Evolutionary conservation across 352 stramenopile genomes (phyloP), one percentile per base, ranked within the genome.

Genomic region (Phytophthora citrophthora): DNA sequence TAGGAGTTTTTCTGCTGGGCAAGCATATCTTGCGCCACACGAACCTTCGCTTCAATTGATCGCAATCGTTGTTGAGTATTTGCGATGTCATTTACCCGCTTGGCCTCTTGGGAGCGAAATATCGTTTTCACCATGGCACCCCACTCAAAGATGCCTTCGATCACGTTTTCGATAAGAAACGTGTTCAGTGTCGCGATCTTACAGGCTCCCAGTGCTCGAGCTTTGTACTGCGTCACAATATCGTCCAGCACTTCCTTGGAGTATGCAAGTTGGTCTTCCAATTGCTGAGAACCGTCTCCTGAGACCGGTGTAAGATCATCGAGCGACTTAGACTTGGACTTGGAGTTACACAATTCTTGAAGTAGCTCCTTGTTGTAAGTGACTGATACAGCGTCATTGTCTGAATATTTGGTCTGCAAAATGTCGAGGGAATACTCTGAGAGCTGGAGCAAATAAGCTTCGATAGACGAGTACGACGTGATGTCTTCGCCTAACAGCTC

Each of bases 1-100:
- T 81, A 90, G 3, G 80, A 83, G 5, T 86, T 68, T 39, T 88
- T 89, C 34, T 93, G 80, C 43, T 89, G 80, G 1, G n/a, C 18
- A 1, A 93, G 51, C 38, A 91, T 70, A 40, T 91, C 79, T 29
- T 88, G 72, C 1, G 78, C 64, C 12, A 73, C 82, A 46, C 72
- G 76, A 9, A 86, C 65, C 63, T 91, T 91, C 16, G 74, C 70
- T 63, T 93, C 84, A 13, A 88, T 39, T 23, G 68, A 67, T 16
- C 77, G 68, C 9, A 91, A 64, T 7, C 57, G 61, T 54, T 91
- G 80, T 59, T 84, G 80, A 24, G 66, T 61, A 1, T 52, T 68
- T 11, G 74, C 67, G 36, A 91, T 70, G 31, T 79, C 61, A 24
- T 51, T 69, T 34, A 74, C 66, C 18, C 79, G 27, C 41, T 79